These are phyloP conservation scores for Effrenium voratum DNA, from an alignment of 73 alveolate genomes.

Conservation along the genomic window DNA sequence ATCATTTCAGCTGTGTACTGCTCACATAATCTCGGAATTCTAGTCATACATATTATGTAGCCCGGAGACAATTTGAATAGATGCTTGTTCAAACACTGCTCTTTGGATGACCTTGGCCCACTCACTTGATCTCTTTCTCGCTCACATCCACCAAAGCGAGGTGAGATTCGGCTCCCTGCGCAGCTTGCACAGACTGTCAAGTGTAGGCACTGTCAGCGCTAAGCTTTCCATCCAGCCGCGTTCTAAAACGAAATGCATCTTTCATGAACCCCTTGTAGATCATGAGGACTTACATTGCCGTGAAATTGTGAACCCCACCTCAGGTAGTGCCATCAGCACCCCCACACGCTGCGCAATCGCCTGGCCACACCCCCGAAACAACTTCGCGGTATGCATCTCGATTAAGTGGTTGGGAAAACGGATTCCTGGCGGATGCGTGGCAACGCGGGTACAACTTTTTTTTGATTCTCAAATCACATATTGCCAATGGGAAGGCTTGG, in stretches of 20 bases:
- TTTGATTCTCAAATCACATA: background rate
- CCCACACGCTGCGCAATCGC: conserved; percentile 51
- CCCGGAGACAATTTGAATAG: background rate
- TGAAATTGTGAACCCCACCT: background rate
- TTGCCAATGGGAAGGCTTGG: background rate
- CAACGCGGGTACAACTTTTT: background rate
- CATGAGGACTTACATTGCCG: background rate
- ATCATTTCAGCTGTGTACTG: background rate
- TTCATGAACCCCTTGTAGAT: background rate
- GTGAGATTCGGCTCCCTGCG: background rate
- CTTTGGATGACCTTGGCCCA: background rate
- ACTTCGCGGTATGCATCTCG: no score
- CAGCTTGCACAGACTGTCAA: background rate
- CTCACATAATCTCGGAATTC: background rate
- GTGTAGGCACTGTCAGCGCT: background rate
- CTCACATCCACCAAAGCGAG: conserved; percentile 34
- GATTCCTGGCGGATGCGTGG: background rate
- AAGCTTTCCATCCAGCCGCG: background rate
- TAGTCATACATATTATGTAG: background rate
- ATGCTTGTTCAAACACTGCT: background rate
- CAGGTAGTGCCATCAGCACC: conserved; percentile 61
- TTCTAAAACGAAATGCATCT: background rate
- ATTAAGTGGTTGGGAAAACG: no score
- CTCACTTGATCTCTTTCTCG: background rate
- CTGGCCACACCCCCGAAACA: no score